Evolutionary conservation across 148 eudicot species (phyloP).

Genomic region (Cornus kousa): DNA sequence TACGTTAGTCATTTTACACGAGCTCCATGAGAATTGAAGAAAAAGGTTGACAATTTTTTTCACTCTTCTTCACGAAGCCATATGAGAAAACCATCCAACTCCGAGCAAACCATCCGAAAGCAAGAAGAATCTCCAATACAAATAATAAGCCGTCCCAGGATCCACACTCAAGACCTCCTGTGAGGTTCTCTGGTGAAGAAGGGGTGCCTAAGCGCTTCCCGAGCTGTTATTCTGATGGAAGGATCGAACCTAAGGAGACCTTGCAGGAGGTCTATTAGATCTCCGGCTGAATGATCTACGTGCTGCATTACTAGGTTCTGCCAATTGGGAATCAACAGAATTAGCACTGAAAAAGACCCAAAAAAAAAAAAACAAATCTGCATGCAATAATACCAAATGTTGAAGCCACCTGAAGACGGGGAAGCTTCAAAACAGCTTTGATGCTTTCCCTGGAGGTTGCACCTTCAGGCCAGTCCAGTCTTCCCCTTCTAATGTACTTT

Average conservation of each 20-base stretch:
- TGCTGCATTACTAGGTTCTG: slow-evolving; percentile 70
- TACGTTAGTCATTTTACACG: background rate
- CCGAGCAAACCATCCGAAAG: background rate
- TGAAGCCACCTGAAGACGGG: slow-evolving; percentile 53
- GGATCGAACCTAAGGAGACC: slow-evolving; percentile 58
- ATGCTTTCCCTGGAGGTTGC: slow-evolving; percentile 71
- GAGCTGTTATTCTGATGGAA: slow-evolving; percentile 46
- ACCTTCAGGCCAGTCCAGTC: slow-evolving; percentile 68
- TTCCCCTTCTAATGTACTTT: slow-evolving; percentile 60
- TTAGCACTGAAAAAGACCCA: slow-evolving; percentile 4
- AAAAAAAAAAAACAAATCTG: background rate
- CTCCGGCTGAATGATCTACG: slow-evolving; percentile 73
- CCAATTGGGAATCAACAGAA: background rate
- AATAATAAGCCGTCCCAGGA: background rate
- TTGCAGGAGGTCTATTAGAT: slow-evolving; percentile 61
- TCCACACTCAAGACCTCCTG: slow-evolving; percentile 22
- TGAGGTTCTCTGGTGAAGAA: slow-evolving; percentile 51
- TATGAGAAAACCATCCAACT: background rate
- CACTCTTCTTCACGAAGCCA: background rate
- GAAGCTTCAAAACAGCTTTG: slow-evolving; percentile 51
- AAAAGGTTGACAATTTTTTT: background rate
- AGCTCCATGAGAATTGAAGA: background rate
- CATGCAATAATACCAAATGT: background rate
- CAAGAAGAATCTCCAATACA: background rate
- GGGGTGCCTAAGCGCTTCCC: slow-evolving; percentile 61